Base-by-base conservation (phyloP, 768 basidiomycete genomes). In the Pisolithus albus region DNA sequence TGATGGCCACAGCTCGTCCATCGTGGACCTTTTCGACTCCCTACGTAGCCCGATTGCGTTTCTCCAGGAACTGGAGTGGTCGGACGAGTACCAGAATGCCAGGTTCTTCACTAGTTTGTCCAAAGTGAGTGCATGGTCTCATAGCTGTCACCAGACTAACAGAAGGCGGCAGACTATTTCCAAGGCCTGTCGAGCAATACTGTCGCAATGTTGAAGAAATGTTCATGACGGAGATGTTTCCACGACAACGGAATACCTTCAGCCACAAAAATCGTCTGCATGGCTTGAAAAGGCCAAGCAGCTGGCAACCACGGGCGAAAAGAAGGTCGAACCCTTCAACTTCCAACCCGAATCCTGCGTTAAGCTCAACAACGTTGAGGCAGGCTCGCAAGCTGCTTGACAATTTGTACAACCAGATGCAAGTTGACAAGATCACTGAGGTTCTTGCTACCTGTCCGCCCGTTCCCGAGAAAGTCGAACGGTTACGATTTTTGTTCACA, bases 221-320 rank as follows among this genome's bases (percentile, higher is more conserved):
- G 24, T 99, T 98, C 72, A 82, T 95, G 72, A 72, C 80, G n/a
- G 94, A 97, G 66, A 96, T 97, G 92, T 92, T 88, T 65, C 92
- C 88, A 19, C 82, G 87, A 83, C 83, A 7, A 73, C 79, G 23
- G 89, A 92, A 24, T 87, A 84, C 61, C 64, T 89, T 4, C 84
- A 89, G 57, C 86, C 90, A 1, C 84, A 89, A 64, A 91, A 92
- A 65, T 86, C 88, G 1, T 88, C 86, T 7, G 88, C 88, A 0
- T 92, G 88, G 87, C 75, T 92, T 15, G 89, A 92, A 69, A 90
- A 83, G 59, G 91, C 91, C 4, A 81, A 83, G 55, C 82, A 84
- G 59, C 81, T 94, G 2, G 75, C 90, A 9, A 75, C 76, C 4
- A 72, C 81, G 46, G 85, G 85, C 42, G 94, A 97, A 68, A 93